phyloP scores from a whole-genome alignment of 495 filamentous ascomycete species.

The Hyaloscypha hepaticicola region DNA sequence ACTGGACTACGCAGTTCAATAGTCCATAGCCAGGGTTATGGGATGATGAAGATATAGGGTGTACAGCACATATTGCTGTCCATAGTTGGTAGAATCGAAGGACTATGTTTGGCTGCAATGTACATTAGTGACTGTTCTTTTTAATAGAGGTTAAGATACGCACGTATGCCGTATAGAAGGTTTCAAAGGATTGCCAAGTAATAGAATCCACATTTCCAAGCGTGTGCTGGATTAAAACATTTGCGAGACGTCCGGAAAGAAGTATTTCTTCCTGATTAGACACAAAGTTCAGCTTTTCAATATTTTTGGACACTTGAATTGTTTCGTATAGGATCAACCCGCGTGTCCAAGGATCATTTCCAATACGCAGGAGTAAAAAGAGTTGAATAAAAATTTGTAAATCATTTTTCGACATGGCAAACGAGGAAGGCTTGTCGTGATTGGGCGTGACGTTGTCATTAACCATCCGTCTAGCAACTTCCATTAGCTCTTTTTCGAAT shows the following conservation, averaged over 20 bases:
- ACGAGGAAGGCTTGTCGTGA: conserved; percentile 8
- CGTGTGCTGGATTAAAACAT: conserved; percentile 10
- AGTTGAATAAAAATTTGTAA: conserved; percentile 10
- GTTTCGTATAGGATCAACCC: conserved; percentile 4
- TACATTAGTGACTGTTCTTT: conserved; percentile 10
- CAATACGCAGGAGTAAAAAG: conserved; percentile 15
- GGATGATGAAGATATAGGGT: conserved; percentile 1
- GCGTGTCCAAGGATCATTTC: conserved; percentile 8
- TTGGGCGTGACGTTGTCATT: conserved; percentile 5
- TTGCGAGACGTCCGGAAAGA: conserved; percentile 11
- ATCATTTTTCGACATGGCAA: conserved; percentile 10
- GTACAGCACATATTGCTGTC: conserved; percentile 13
- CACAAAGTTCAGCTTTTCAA: conserved; percentile 6
- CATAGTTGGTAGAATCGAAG: conserved; percentile 13
- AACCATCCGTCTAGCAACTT: conserved; percentile 6
- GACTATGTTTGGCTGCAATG: conserved; percentile 10
- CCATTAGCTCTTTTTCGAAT: conserved; percentile 7
- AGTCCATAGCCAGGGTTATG: conserved; percentile 4
- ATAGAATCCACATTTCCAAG: conserved; percentile 12
- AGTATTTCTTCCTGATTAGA: conserved; percentile 14
- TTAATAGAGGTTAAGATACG: conserved; percentile 2
- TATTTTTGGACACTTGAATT: conserved; percentile 1
- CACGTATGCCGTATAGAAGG: conserved; percentile 2
- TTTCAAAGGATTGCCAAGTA: conserved; percentile 11
- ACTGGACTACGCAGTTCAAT: conserved; percentile 10